Evolutionary conservation across 2,329 filamentous ascomycete species (phyloP), one percentile per base, ranked within the genome.

Genomic region (Alternaria arbusti): DNA sequence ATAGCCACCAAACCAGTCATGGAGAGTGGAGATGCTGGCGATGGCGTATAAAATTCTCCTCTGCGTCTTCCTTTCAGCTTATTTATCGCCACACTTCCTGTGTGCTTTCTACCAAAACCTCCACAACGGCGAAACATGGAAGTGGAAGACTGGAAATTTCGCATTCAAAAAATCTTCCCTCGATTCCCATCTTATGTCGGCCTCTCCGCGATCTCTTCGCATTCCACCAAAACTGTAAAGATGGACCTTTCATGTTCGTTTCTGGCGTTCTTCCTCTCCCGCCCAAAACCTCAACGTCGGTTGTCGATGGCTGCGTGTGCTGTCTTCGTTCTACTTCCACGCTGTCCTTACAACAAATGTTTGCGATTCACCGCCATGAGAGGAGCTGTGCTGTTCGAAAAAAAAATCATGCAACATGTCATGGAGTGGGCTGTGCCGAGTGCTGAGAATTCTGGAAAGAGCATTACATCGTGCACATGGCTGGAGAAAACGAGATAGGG

Each of bases 161-260:
- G 13, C 13, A 32, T 13, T 15, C 32, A 40, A 40, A 40, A n/a
- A 40, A 0, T 1, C 15, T 3, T 40, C 36, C 36, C 36, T 40
- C 36, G n/a, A 40, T 40, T 40, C 36, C 36, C 36, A 40, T 40
- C 36, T 40, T 40, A 40, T 40, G 36, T 40, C 9, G n/a, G 0
- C 3, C 0, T 11, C 9, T 17, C 36, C 0, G 3, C 36, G 3
- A 40, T 0, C 9, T 11, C n/a, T 17, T 11, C 1, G n/a, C n/a
- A 40, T 40, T 11, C 2, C 6, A 17, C 36, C 36, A 17, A 36
- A 36, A n/a, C n/a, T n/a, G n/a, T n/a, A n/a, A n/a, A n/a, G n/a
- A n/a, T n/a, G n/a, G n/a, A n/a, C n/a, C n/a, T n/a, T n/a, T n/a
- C n/a, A n/a, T n/a, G n/a, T n/a, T n/a, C n/a, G n/a, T n/a, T n/a